Evolutionary conservation across 192 early-diverging fungal genomes (phyloP).

Genomic region (Coemansia sp.): DNA sequence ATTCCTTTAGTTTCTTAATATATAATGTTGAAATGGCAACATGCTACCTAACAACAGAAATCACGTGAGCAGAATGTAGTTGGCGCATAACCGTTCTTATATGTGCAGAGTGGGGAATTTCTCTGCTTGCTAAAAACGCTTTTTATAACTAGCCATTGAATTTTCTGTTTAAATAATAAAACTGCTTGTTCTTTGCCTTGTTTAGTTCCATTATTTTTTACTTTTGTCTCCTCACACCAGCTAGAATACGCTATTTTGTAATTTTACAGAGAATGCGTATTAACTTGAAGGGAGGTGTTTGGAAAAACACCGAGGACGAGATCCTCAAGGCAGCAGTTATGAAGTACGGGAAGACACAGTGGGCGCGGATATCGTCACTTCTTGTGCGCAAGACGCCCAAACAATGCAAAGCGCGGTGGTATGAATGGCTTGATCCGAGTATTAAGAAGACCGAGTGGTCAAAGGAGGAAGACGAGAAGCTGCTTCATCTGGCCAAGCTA

Average conservation of each 20-base stretch:
- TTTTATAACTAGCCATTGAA: no score
- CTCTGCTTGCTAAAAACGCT: background rate
- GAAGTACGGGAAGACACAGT: conserved; percentile 99
- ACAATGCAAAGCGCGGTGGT: conserved; percentile 99
- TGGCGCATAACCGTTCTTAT: background rate
- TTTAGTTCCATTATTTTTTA: background rate
- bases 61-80: background rate
- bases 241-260: background rate
- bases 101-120: no score
- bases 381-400: conserved; percentile 94
- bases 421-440: conserved; percentile 97
- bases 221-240: background rate
- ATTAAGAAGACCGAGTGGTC: conserved; percentile 99
- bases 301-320: conserved; percentile 99
- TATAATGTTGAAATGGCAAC: no score
- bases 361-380: conserved; percentile 96
- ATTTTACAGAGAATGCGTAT: conserved; percentile 33
- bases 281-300: conserved; percentile 80
- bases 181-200: background rate
- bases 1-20: background rate
- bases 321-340: conserved; percentile 96
- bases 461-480: conserved; percentile 97
- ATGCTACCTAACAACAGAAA: background rate
- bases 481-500: conserved; percentile 94
- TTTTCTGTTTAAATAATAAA: background rate